phyloP scores from a whole-genome alignment of 805 yeast species.

The Saccharomycopsis sp. region DNA sequence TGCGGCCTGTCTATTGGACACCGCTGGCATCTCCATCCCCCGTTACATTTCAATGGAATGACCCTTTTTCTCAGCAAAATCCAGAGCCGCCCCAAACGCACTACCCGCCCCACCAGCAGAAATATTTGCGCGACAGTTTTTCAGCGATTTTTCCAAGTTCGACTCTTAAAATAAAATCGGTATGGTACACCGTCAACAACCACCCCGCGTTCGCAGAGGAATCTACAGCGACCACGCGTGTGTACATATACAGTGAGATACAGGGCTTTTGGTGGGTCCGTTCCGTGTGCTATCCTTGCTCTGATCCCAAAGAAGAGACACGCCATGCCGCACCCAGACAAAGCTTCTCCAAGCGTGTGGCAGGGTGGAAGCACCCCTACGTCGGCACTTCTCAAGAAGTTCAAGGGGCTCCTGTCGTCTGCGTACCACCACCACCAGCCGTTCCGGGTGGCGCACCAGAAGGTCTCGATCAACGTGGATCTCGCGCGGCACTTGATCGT shows the following conservation, averaged over 20 bases:
- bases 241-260: neutral
- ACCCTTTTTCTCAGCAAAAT: no score
- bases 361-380: neutral
- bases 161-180: neutral
- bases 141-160: neutral
- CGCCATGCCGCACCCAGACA: neutral
- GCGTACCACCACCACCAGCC: slow-evolving; percentile 28
- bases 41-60: no score
- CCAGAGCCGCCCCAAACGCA: neutral
- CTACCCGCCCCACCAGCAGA: neutral
- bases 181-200: neutral
- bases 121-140: neutral
- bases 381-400: neutral
- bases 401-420: neutral
- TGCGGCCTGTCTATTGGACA: no score
- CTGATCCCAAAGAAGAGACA: neutral
- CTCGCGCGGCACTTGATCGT: slow-evolving; percentile 47
- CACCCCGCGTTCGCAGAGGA: neutral
- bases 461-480: slow-evolving; percentile 74
- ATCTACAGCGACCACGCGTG: neutral
- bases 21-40: no score
- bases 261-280: neutral
- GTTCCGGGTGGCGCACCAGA: slow-evolving; percentile 80
- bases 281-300: neutral
- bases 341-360: neutral